Conservation (phyloP, 345 rosid species). For the Populus davidiana region DNA sequence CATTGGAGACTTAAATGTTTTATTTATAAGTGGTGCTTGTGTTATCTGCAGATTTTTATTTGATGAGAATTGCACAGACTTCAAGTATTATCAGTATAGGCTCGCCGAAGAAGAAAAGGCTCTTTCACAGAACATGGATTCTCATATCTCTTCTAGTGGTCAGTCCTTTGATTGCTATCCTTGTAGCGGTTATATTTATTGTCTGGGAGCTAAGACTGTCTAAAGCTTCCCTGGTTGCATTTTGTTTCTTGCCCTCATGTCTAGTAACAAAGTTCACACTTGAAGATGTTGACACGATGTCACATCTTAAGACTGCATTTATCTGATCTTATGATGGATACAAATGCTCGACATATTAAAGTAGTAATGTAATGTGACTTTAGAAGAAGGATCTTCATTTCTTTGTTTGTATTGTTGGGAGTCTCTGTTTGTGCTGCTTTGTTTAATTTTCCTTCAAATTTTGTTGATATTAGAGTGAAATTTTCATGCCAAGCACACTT, state of each 20-base stretch:
- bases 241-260: neutral
- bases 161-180: constrained; percentile 14
- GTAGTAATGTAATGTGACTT: neutral
- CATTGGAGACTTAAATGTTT: neutral
- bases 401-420: neutral
- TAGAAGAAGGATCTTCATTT: neutral
- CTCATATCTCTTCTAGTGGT: constrained; percentile 51
- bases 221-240: neutral
- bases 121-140: constrained; percentile 49
- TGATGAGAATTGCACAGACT: constrained; percentile 75
- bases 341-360: neutral
- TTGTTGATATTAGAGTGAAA: neutral
- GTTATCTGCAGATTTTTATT: constrained; percentile 66
- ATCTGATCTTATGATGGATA: neutral
- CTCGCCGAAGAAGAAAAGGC: constrained; percentile 79
- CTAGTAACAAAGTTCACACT: neutral
- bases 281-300: neutral
- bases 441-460: neutral
- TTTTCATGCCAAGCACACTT: constrained; percentile 3
- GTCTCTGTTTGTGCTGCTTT: too few relatives aligned
- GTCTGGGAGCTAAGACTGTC: neutral
- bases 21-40: constrained; percentile 10
- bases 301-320: neutral
- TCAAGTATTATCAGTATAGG: constrained; percentile 72
- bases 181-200: neutral